These are phyloP conservation scores for Boletus rubescentipes DNA, from an alignment of 768 basidiomycete genomes.

Conservation along the genomic window DNA sequence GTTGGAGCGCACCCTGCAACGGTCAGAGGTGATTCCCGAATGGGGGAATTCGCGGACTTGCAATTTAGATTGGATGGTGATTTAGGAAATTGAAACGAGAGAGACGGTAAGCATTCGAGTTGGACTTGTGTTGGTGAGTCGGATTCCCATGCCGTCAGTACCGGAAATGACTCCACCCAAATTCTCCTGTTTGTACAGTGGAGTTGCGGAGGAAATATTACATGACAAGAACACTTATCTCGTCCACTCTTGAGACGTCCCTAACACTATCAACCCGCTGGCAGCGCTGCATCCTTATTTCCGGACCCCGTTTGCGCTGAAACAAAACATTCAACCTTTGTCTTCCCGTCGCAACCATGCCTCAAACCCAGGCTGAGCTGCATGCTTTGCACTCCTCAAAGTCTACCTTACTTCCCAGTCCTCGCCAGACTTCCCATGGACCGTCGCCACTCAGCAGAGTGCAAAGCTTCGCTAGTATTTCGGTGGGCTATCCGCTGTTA, in stretches of 20 bases:
- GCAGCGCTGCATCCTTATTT: background rate
- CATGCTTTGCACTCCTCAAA: slow-evolving; percentile 5
- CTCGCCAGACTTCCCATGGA: slow-evolving; percentile 1
- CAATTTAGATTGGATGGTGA: background rate
- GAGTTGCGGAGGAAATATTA: slow-evolving; percentile 3
- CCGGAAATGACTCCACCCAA: slow-evolving; percentile 6
- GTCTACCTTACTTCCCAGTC: slow-evolving; percentile 12
- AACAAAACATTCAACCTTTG: background rate
- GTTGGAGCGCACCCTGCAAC: slow-evolving; percentile 13
- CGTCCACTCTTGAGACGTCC: no score
- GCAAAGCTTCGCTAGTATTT: slow-evolving; percentile 26
- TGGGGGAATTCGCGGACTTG: background rate
- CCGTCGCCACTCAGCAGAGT: slow-evolving; percentile 23
- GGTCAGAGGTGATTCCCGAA: background rate
- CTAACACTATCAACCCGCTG: no score
- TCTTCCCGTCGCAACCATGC: slow-evolving; percentile 21
- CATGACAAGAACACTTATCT: no score
- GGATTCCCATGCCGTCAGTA: background rate
- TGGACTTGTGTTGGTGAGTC: no score
- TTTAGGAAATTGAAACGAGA: no score
- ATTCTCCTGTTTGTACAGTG: background rate
- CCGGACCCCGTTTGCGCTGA: background rate
- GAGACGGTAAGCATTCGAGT: no score
- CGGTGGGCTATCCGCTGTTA: slow-evolving; percentile 11
- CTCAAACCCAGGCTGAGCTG: slow-evolving; percentile 1